Percentiles rank a stretch among this genome's conserved stretches.
phyloP scores from a whole-genome alignment of 169 alveolate genomes.

The Eimeria tenella region DNA sequence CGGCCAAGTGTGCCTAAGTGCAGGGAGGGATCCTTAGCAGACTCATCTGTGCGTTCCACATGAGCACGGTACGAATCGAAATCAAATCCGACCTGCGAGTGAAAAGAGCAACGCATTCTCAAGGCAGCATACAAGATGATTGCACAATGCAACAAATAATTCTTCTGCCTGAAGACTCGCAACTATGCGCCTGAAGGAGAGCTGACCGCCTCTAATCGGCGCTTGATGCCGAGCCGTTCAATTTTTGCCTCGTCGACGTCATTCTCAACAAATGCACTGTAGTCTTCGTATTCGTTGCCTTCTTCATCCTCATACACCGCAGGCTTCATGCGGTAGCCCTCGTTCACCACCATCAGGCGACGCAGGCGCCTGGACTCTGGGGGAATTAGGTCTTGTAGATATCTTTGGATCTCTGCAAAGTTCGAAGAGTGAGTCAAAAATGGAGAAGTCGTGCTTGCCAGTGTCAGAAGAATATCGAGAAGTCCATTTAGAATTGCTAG shows the following conservation, averaged over 20 bases:
- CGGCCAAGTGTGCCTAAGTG: conserved; percentile 7
- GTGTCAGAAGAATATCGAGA: conserved; percentile 70
- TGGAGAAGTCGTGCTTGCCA: conserved; percentile 74
- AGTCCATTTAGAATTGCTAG: conserved; percentile 72
- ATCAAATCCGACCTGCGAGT: conserved; percentile 70
- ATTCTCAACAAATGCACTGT: conserved; percentile 55
- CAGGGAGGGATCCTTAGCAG: conserved; percentile 44
- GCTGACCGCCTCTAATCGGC: conserved; percentile 71
- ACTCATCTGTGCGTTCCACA: conserved; percentile 38
- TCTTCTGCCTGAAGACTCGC: not conserved
- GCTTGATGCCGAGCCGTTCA: conserved; percentile 75
- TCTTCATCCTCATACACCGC: conserved; percentile 65
- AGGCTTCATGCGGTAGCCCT: conserved; percentile 55
- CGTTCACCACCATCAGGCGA: conserved; percentile 64
- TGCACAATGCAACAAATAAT: not conserved
- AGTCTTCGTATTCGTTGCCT: conserved; percentile 75
- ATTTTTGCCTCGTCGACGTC: conserved; percentile 74
- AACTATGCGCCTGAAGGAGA: not conserved
- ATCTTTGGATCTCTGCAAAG: conserved; percentile 74
- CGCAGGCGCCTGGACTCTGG: conserved; percentile 65
- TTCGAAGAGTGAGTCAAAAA: conserved; percentile 62
- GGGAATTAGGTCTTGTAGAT: conserved; percentile 74
- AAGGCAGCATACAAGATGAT: not conserved
- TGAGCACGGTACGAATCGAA: conserved; percentile 65
- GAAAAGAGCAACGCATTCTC: not conserved